Base-by-base conservation (phyloP, 75 land plant genomes). In the Picea sitchensis region DNA sequence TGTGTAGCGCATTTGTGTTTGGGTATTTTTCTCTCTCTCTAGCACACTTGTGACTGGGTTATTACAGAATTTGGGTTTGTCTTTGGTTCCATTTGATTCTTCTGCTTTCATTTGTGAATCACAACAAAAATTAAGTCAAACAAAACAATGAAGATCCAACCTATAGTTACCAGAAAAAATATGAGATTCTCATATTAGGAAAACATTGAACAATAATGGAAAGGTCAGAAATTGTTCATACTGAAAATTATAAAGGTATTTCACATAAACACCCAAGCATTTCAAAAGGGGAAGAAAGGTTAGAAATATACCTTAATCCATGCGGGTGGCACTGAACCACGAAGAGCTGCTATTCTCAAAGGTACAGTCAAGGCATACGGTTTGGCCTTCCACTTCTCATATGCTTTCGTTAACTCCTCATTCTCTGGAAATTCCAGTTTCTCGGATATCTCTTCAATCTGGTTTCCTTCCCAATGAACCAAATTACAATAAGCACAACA, bases 331-430 rank as follows among this genome's bases (percentile, higher is more conserved):
- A 94, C 38, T 32, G 98, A 94, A 14, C 90, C 91, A 1, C 90
- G 90, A 26, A 94, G 90, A 61, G 95, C 87, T 60, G 91, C 92
- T 59, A 96, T 84, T 64, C 90, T 83, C 14, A 96, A 78, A 79
- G 98, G 98, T 13, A 96, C 94, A 56, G 92, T 87, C 62, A 94
- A 68, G 14, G 94, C 91, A 82, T 81, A 96, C 4, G 92, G 84
- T 59, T 88, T 90, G 30, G 94, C 84, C 77, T 83, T 92, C 94
- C 94, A 94, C 6, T 78, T 76, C 58, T 94, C 91, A 68, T 87
- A 92, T 56, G 75, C 88, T 56, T 78, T 79, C 59, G 76, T 75
- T 79, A 86, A 59, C 38, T 91, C 92, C 56, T 88, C 81, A 41
- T 92, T 90, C 51, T 71, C 74, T 38, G 74, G 3, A n/a, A 41